Evolutionary conservation across 2,329 filamentous ascomycete genomes (phyloP).

Genomic region (Aureobasidium lini): DNA sequence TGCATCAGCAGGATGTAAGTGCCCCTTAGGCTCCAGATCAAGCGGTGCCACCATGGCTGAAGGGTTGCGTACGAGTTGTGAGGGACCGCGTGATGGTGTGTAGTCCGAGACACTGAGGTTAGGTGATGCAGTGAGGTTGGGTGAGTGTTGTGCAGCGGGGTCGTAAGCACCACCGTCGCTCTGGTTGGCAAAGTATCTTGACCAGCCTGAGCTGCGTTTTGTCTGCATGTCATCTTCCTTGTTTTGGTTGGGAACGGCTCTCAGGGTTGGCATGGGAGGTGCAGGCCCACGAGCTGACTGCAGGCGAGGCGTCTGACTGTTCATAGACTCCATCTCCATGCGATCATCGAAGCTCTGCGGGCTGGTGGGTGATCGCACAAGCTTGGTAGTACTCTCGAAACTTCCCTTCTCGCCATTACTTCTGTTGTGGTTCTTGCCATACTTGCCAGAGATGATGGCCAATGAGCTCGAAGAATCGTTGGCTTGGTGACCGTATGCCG

Average conservation of each 20-base stretch:
- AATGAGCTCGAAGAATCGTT: conserved; percentile 32
- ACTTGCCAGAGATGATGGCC: conserved; percentile 49
- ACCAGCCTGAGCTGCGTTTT: conserved; percentile 52
- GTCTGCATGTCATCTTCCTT: conserved; percentile 27
- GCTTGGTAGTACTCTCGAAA: conserved; percentile 51
- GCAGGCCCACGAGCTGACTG: conserved; percentile 31
- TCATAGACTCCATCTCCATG: conserved; percentile 17
- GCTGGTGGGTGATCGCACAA: conserved; percentile 43
- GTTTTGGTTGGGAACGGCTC: conserved; percentile 22
- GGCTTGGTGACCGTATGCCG: conserved; percentile 14
- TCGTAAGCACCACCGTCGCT: conserved; percentile 26
- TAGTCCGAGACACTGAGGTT: conserved; percentile 32
- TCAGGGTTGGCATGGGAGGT: background rate
- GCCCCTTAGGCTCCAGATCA: conserved; percentile 45
- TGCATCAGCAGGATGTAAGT: conserved; percentile 33
- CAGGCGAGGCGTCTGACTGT: background rate
- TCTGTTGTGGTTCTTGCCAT: conserved; percentile 43
- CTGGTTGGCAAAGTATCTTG: conserved; percentile 31
- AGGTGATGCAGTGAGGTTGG: background rate
- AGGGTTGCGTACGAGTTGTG: conserved; percentile 21
- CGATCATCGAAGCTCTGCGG: conserved; percentile 15
- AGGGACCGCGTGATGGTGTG: conserved; percentile 29
- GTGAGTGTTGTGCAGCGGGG: conserved; percentile 28
- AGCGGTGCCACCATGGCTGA: conserved; percentile 62
- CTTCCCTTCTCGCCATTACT: conserved; percentile 42